Evolutionary conservation across 177 flowering plant species (phyloP), one percentile per base, ranked within the genome.

Genomic region (Tripterygium wilfordii): DNA sequence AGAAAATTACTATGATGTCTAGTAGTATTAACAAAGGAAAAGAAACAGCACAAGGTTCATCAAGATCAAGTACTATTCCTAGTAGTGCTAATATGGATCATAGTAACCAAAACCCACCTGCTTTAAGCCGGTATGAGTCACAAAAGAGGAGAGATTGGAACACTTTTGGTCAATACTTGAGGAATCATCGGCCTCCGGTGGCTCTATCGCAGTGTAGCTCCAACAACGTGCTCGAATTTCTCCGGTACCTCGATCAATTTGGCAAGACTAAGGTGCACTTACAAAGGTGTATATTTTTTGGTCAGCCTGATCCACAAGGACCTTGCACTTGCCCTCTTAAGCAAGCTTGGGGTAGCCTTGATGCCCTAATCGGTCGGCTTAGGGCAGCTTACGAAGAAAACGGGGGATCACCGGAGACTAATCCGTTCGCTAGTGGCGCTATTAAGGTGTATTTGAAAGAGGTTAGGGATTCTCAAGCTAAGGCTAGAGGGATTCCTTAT

Each of bases 341-440:
- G 36, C 88, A 82, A 50, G 88, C 88, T 5, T 82, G 88, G 88
- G 88, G 88, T 6, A 82, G 88, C 62, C 68, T 82, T 1, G 85
- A 79, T 32, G 78, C 85, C 0, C 75, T 80, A 26, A 70, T 80
- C 56, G 88, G 86, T 15, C 58, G 86, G 8, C 77, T 82, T 4
- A 36, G 85, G 29, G 85, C 88, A 2, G 88, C 88, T 12, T 82
- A 69, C 20, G 88, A 82, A 49, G 85, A 82, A 53, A 72, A 79
- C 47, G 88, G 88, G 2, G 85, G 83, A 5, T 36, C 52, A 31
- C 78, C 77, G 1, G 88, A 79, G 53, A 66, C 68, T 0, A 82
- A 82, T 60, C 88, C 88, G 3, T 82, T 82, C 49, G 88, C 85
- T 4, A 65, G 70, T 17, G 75, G 77, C 1, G 76, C 73, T 2